phyloP scores from a whole-genome alignment of 768 basidiomycete genomes.

The Tulasnella sp. region DNA sequence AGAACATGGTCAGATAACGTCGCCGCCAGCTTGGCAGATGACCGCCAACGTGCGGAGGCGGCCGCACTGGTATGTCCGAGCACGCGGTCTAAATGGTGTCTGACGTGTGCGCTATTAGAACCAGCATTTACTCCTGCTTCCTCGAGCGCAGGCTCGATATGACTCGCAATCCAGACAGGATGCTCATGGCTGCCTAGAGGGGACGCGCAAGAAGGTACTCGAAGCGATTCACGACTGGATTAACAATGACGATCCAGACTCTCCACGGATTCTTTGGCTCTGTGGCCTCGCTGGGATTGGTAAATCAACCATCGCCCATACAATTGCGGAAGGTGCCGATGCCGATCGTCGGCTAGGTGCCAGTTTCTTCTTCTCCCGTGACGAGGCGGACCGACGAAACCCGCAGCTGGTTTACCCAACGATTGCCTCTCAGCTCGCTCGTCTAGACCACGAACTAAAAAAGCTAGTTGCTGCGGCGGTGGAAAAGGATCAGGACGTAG shows the following conservation, averaged over 20 bases:
- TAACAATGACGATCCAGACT: neutral
- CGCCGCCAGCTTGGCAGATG: too few relatives aligned
- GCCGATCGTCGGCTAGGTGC: constrained; percentile 35
- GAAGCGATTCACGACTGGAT: neutral
- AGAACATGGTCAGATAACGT: too few relatives aligned
- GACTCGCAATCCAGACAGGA: neutral
- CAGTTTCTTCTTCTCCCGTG: constrained; percentile 38
- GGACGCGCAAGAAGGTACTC: neutral
- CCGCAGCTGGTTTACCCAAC: constrained; percentile 36
- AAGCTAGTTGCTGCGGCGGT: constrained; percentile 18
- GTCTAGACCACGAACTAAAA: constrained; percentile 20
- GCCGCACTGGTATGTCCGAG: too few relatives aligned
- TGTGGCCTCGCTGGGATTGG: constrained; percentile 40
- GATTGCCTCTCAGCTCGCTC: constrained; percentile 36
- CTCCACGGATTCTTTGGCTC: constrained; percentile 34
- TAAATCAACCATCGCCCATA: constrained; percentile 42
- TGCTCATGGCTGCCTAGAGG: neutral
- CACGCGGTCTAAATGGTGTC: too few relatives aligned
- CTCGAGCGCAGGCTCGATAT: neutral
- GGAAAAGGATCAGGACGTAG: constrained; percentile 13
- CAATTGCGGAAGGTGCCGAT: constrained; percentile 33
- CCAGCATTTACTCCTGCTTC: neutral
- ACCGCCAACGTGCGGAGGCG: too few relatives aligned
- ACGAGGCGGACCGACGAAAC: constrained; percentile 29
- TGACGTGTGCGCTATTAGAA: too few relatives aligned